Conservation (phyloP, 192 early-diverging fungal species). For the Backusella macrospora region DNA sequence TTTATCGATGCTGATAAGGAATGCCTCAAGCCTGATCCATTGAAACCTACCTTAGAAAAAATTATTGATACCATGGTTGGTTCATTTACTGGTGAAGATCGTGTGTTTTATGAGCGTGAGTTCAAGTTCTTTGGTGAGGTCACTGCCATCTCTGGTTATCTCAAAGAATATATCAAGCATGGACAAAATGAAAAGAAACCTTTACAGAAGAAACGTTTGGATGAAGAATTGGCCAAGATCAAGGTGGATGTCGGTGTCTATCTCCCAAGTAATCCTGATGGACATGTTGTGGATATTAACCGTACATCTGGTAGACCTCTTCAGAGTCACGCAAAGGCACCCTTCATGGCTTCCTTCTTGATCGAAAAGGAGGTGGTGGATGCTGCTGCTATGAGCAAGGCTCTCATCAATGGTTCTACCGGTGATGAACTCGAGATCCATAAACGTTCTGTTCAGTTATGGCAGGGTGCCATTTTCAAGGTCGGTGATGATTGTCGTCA, state of each 20-base stretch:
- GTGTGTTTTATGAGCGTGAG: conserved; percentile 93
- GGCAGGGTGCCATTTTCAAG: conserved; percentile 97
- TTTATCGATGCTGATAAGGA: conserved; percentile 65
- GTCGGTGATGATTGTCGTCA: conserved; percentile 99
- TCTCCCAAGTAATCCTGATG: conserved; percentile 96
- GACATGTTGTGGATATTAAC: conserved; percentile 93
- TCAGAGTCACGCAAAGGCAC: conserved; percentile 98
- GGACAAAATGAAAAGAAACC: conserved; percentile 86
- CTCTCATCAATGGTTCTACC: conserved; percentile 34
- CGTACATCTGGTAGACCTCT: conserved; percentile 91
- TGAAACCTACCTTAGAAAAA: conserved; percentile 88
- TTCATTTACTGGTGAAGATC: conserved; percentile 84
- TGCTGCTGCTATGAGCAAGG: conserved; percentile 57
- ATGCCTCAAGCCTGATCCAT: conserved; percentile 67
- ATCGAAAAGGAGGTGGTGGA: conserved; percentile 64
- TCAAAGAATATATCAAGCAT: conserved; percentile 92
- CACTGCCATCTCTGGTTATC: conserved; percentile 96
- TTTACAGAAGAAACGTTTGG: conserved; percentile 85
- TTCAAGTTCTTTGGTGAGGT: conserved; percentile 95
- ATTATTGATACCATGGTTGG: conserved; percentile 83
- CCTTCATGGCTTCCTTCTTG: conserved; percentile 98
- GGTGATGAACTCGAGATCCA: conserved; percentile 41
- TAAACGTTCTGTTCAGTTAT: conserved; percentile 55
- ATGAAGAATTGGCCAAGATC: conserved; percentile 96
- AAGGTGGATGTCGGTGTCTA: conserved; percentile 96